Evolutionary conservation across 148 eudicot genomes (phyloP), one percentile per base, ranked within the genome.

Genomic region (Simmondsia chinensis): DNA sequence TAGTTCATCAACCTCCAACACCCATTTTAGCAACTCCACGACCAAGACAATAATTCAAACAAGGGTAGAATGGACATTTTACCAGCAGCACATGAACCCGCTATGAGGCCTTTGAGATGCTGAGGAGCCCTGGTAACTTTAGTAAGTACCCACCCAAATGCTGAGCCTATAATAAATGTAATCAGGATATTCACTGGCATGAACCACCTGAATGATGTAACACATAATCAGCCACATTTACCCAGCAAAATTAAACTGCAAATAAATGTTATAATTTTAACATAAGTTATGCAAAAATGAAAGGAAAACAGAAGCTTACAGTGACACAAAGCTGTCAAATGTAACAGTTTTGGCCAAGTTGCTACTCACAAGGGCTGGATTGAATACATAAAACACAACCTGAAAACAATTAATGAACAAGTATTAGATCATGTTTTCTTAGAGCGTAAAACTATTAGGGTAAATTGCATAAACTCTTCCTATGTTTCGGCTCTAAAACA

Each of bases 51-150:
- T n/a, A n/a, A n/a, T n/a, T n/a, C n/a, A n/a, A n/a, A n/a, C n/a
- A n/a, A n/a, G n/a, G n/a, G n/a, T n/a, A n/a, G n/a, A n/a, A n/a
- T n/a, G n/a, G n/a, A n/a, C n/a, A n/a, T n/a, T n/a, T n/a, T 55
- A 76, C 88, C 87, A 42, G 80, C 82, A 57, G 88, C 75, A 52
- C 83, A 72, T 33, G 76, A 66, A 0, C 83, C 79, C 2, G 76
- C 12, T 23, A 80, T 34, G 10, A 80, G 88, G 43, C 80, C 80
- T 18, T 50, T 67, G 2, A 76, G 61, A 62, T 80, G 74, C 28
- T 46, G 41, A 14, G 88, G 83, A 43, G 76, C 43, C 61, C 69
- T 70, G 22, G 83, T 72, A 9, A 76, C 18, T 44, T 57, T 57
- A 42, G 46, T 45, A 48, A 80, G 59, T 48, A 40, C 47, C 82